Base-by-base conservation (phyloP, 805 yeast genomes). In the Candida easanensis region DNA sequence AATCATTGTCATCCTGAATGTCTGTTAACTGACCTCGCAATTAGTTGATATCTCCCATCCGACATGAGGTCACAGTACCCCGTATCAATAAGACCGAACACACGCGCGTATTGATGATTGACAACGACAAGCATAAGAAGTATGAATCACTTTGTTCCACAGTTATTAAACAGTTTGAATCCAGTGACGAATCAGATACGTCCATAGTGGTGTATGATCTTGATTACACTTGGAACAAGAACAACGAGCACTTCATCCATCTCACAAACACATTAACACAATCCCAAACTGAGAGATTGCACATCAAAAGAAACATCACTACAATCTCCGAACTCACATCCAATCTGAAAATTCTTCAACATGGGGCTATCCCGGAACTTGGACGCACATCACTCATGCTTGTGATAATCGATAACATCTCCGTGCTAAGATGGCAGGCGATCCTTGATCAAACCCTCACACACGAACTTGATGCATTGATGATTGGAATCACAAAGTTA, bases 331-430 rank as follows among this genome's bases (percentile, higher is more conserved):
- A 32, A 4, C 36, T 38, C 18, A 31, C 19, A 5, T 18, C 16
- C 17, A 16, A 15, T 4, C 32, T 38, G n/a, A 16, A 19, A 6
- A 16, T 8, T 5, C 31, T 38, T 8, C 27, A 15, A 13, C 4
- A 14, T 4, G 21, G 36, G 17, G 14, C 15, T 6, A 16, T 32
- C 7, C 32, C 10, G 21, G n/a, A 13, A 10, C 7, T 22, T 10
- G 10, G 25, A 22, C 7, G 10, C 25, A 28, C 35, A 13, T 8
- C 41, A 4, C 25, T 32, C 19, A 4, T 28, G 13, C 36, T 32
- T 7, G 26, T 46, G 17, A 36, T 49, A 31, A 33, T 50, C 5
- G 49, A 47, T n/a, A 45, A 45, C 33, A 27, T 50, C 5, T 50
- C 53, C 15, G 33, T 31, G 6, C 27, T 36, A 10, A 10, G n/a